Evolutionary conservation across 768 basidiomycete genomes (phyloP), one percentile per base, ranked within the genome.

Genomic region (Russula vinacea): DNA sequence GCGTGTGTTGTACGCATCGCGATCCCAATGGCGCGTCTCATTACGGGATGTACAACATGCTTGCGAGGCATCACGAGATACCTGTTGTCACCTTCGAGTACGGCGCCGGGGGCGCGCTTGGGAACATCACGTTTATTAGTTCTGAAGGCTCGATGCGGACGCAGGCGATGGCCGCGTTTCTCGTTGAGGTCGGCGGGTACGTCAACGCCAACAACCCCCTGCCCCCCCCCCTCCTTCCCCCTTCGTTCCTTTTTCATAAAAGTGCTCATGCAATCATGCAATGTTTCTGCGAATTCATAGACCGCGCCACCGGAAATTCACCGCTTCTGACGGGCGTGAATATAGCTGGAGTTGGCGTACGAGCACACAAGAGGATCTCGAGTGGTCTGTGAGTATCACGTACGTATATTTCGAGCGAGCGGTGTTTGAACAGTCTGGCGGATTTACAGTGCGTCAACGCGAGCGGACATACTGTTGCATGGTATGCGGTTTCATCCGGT

Each of bases 401-500:
- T 11, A 16, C 9, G n/a, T 7, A 17, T 29, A n/a, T 1, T 24
- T n/a, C 17, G 14, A n/a, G 32, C 56, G 69, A 64, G 17, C 60
- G 16, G 6, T 47, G 19, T 17, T 32, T 45, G 29, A 55, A 17
- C 10, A 17, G 6, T 51, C 5, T 51, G 35, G 32, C 29, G 54
- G 17, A 17, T 24, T 24, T 22, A 47, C 67, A 89, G 86, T 89
- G 86, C 71, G 80, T 81, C 3, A 83, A 85, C 65, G 66, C 73
- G 24, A 78, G 71, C 51, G 80, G 80, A 33, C 78, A 81, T 53
- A 72, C 83, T 3, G 79, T 89, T 22, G 84, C 88, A 0, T 82
- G 80, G 69, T 89, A 89, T 72, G 79, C 78, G 70, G 77, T 85
- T 51, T 85, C 85, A 0, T 86, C 85, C 2, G 86, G 86, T 1